Conservation (phyloP, 2,329 filamentous ascomycete genomes). For the Pyrenochaeta sp. region DNA sequence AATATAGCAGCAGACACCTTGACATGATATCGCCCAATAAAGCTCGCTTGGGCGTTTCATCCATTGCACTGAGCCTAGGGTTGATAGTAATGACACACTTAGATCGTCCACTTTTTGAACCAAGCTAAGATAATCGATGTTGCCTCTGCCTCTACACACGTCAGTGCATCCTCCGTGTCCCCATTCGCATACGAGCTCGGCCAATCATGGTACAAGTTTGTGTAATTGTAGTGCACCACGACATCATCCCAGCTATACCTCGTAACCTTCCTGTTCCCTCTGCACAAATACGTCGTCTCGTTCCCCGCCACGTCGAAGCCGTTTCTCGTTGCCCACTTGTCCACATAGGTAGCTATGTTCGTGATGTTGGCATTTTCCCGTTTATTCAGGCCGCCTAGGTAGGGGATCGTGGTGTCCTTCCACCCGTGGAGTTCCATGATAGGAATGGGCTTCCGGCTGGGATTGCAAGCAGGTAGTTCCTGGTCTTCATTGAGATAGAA, state of each 20-base stretch:
- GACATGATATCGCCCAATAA: no score
- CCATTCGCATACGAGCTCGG: conserved; percentile 42
- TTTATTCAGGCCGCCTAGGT: conserved; percentile 44
- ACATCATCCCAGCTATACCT: conserved; percentile 38
- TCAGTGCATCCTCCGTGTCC: conserved; percentile 33
- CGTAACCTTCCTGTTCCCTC: conserved; percentile 34
- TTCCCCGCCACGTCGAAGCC: conserved; percentile 36
- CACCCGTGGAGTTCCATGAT: conserved; percentile 56
- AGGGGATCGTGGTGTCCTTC: conserved; percentile 51
- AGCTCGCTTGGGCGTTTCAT: no score
- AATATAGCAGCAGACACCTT: background rate
- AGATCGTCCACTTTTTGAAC: conserved; percentile 38
- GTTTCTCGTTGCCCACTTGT: conserved; percentile 49
- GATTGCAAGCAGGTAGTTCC: conserved; percentile 36
- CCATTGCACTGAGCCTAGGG: no score
- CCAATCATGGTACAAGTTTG: conserved; percentile 52
- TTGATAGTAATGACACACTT: background rate
- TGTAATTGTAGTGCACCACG: conserved; percentile 50
- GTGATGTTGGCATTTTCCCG: conserved; percentile 27
- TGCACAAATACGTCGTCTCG: conserved; percentile 37
- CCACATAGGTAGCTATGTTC: conserved; percentile 38
- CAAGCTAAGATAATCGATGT: conserved; percentile 43
- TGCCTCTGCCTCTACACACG: conserved; percentile 39
- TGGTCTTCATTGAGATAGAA: conserved; percentile 48
- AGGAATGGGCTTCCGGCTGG: conserved; percentile 40